Evolutionary conservation across 805 yeast species (phyloP).

Genomic region (Zygoascus bituminiphila): DNA sequence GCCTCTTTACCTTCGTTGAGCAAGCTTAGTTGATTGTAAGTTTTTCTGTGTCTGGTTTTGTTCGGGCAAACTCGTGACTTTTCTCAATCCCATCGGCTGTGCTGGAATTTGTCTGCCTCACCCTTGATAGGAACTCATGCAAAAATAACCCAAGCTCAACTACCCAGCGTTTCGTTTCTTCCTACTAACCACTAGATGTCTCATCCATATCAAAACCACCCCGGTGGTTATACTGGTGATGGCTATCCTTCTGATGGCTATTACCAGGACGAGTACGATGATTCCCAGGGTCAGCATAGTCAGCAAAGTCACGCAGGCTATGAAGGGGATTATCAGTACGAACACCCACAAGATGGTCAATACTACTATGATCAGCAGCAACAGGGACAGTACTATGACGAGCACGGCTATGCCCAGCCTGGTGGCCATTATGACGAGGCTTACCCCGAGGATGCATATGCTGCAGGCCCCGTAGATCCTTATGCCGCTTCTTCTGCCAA

Average conservation of each 20-base stretch:
- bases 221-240: constrained; percentile 12
- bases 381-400: constrained; percentile 37
- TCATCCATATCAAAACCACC: constrained; percentile 4
- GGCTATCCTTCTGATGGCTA: constrained; percentile 19
- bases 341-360: constrained; percentile 19
- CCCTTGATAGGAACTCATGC: background rate
- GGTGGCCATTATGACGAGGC: constrained; percentile 31
- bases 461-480: constrained; percentile 36
- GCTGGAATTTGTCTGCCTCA: background rate
- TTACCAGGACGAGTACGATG: constrained; percentile 19
- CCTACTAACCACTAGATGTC: constrained; percentile 13
- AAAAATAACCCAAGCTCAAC: background rate
- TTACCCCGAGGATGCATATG: constrained; percentile 36
- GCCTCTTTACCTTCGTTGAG: too few species aligned
- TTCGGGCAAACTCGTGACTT: background rate
- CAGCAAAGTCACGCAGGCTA: constrained; percentile 14
- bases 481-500: constrained; percentile 32
- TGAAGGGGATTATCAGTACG: constrained; percentile 18
- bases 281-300: constrained; percentile 6
- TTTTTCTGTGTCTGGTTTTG: too few species aligned
- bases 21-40: background rate
- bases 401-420: constrained; percentile 29
- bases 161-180: background rate
- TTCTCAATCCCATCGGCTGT: background rate
- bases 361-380: constrained; percentile 29